phyloP scores from a whole-genome alignment of 2,329 filamentous ascomycete genomes.

The Alternaria ethzedia region DNA sequence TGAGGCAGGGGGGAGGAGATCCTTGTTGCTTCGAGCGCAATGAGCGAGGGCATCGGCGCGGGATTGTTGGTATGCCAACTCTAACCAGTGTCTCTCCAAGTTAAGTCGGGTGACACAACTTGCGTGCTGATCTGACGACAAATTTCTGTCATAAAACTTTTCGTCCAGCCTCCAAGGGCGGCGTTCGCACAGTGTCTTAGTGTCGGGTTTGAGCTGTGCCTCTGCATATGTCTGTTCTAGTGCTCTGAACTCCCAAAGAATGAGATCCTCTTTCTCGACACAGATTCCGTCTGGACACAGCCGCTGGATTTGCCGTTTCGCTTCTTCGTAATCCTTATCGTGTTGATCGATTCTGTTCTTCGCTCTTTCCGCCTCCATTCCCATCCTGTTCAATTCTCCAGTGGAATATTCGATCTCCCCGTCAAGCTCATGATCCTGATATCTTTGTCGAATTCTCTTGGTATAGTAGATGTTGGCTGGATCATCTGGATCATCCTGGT shows the following conservation, averaged over 20 bases:
- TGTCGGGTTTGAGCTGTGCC: neutral
- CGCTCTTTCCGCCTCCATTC: too few relatives aligned
- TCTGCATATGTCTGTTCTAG: slow-evolving; percentile 8
- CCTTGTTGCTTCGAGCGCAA: neutral
- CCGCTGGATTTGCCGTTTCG: neutral
- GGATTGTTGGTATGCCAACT: slow-evolving; percentile 12
- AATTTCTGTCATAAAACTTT: neutral
- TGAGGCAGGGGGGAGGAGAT: slow-evolving; percentile 1
- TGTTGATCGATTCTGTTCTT: neutral
- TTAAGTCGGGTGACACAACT: slow-evolving; percentile 9
- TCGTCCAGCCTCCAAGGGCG: neutral
- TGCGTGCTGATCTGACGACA: neutral
- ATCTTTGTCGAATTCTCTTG: neutral
- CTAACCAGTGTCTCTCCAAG: slow-evolving; percentile 2
- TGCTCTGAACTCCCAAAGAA: slow-evolving; percentile 15
- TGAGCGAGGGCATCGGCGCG: slow-evolving; percentile 8
- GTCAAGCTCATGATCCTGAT: too few relatives aligned
- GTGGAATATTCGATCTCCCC: neutral
- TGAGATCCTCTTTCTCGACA: slow-evolving; percentile 5
- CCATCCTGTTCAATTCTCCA: neutral
- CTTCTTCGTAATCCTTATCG: slow-evolving; percentile 2
- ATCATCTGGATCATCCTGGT: neutral
- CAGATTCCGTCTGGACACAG: slow-evolving; percentile 10
- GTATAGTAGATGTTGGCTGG: neutral
- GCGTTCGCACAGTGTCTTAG: neutral